A percentile compares a stretch with the other conserved stretches of the same genome.
Evolutionary conservation across 2,329 filamentous ascomycete species (phyloP).

Genomic region (Claviceps arundinis): DNA sequence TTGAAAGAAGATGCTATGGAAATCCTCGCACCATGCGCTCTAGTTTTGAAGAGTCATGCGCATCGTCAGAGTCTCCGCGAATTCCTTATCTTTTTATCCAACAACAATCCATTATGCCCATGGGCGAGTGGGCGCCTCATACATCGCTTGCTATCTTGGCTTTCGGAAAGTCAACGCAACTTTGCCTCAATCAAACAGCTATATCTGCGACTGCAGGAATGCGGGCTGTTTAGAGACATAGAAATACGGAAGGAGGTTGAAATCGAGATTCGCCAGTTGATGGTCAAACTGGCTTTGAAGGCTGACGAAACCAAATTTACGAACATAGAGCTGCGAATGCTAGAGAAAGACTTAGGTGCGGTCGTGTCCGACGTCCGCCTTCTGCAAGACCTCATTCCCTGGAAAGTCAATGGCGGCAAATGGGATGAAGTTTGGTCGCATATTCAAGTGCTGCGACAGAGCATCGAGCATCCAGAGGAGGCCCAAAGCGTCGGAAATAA

Average conservation of each 20-base stretch:
- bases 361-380: slow-evolving; percentile 14
- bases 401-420: slow-evolving; percentile 14
- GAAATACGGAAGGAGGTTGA: slow-evolving; percentile 10
- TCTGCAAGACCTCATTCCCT: slow-evolving; percentile 14
- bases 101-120: slow-evolving; percentile 1
- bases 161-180: neutral
- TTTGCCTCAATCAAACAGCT: slow-evolving; percentile 13
- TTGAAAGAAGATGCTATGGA: slow-evolving; percentile 12
- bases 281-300: slow-evolving; percentile 14
- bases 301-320: slow-evolving; percentile 16
- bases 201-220: slow-evolving; percentile 16
- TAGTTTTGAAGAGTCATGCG: slow-evolving; percentile 4
- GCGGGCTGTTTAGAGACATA: slow-evolving; percentile 14
- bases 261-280: slow-evolving; percentile 17
- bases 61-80: slow-evolving; percentile 5
- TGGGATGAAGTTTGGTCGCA: slow-evolving; percentile 14
- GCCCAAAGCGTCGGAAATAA: slow-evolving; percentile 6
- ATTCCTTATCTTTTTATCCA: slow-evolving; percentile 7
- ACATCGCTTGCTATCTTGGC: slow-evolving; percentile 6
- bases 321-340: slow-evolving; percentile 12
- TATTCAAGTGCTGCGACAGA: slow-evolving; percentile 11
- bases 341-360: slow-evolving; percentile 10
- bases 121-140: slow-evolving; percentile 9
- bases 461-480: slow-evolving; percentile 3
- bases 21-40: neutral